These are phyloP conservation scores for Phoma sp. DNA, from an alignment of 2,329 filamentous ascomycete species.

Conservation along the genomic window DNA sequence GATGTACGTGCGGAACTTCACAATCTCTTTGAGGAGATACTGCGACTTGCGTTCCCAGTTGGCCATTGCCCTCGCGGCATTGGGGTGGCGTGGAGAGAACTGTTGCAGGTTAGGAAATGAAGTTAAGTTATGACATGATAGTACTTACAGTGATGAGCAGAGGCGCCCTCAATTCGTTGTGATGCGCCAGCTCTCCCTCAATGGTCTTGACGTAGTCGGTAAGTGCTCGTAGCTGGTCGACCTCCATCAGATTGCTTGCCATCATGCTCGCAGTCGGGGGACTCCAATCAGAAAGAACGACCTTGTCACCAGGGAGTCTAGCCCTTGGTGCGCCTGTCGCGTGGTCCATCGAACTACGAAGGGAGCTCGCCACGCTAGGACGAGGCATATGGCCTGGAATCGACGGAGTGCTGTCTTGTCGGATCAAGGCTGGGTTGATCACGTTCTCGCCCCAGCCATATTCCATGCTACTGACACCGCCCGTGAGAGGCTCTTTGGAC, in stretches of 20 bases:
- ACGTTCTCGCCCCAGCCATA: slow-evolving; percentile 94
- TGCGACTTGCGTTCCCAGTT: slow-evolving; percentile 98
- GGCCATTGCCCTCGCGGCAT: slow-evolving; percentile 82
- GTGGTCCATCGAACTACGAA: slow-evolving; percentile 66
- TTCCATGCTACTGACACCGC: slow-evolving; percentile 95
- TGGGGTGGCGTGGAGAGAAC: slow-evolving; percentile 85
- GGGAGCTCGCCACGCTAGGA: slow-evolving; percentile 66
- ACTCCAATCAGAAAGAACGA: slow-evolving; percentile 85
- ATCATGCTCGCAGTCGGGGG: slow-evolving; percentile 92
- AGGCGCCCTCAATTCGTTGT: slow-evolving; percentile 86
- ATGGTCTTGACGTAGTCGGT: slow-evolving; percentile 82
- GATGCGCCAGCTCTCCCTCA: slow-evolving; percentile 82
- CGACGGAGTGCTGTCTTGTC: slow-evolving; percentile 46
- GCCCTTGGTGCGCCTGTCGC: slow-evolving; percentile 64
- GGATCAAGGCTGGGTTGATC: slow-evolving; percentile 64
- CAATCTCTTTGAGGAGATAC: slow-evolving; percentile 89
- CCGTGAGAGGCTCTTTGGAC: slow-evolving; percentile 90
- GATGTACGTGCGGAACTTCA: slow-evolving; percentile 96
- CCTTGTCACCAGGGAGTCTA: slow-evolving; percentile 83
- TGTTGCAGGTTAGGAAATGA: slow-evolving; percentile 36
- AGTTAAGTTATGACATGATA: neutral
- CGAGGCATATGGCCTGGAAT: slow-evolving; percentile 50
- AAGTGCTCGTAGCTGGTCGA: slow-evolving; percentile 80
- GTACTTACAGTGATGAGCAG: slow-evolving; percentile 78
- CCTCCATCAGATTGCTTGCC: slow-evolving; percentile 77